Conservation (phyloP, 805 yeast genomes). For the Saccharomycopsis sp. region DNA sequence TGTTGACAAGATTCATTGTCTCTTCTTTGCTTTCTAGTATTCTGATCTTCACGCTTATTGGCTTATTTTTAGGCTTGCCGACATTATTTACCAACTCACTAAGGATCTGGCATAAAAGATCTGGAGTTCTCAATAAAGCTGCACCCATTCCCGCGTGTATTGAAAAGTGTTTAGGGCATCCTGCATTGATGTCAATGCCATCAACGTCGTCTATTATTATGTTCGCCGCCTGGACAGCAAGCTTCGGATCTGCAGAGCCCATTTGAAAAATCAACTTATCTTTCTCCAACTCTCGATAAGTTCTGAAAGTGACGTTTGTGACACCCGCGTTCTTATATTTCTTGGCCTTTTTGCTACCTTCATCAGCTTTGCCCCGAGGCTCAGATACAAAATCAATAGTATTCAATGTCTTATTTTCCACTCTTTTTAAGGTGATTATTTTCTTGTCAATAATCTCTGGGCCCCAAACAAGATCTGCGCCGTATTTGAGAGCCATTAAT, state of each 20-base stretch:
- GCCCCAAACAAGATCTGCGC: constrained; percentile 92
- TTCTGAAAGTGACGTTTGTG: constrained; percentile 63
- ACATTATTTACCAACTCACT: constrained; percentile 64
- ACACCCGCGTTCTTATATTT: constrained; percentile 40
- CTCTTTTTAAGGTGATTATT: constrained; percentile 61
- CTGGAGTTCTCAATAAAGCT: constrained; percentile 79
- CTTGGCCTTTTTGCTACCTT: constrained; percentile 28
- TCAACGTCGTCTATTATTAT: constrained; percentile 79
- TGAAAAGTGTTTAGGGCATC: constrained; percentile 95
- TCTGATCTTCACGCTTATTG: constrained; percentile 88
- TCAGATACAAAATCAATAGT: constrained; percentile 51
- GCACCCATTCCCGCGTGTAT: constrained; percentile 98
- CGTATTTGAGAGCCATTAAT: constrained; percentile 68
- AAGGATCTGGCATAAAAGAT: constrained; percentile 63
- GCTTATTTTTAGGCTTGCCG: constrained; percentile 68
- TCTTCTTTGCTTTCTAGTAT: constrained; percentile 57
- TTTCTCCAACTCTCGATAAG: constrained; percentile 55
- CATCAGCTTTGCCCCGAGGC: constrained; percentile 23
- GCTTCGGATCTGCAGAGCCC: constrained; percentile 77
- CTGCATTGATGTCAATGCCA: constrained; percentile 91
- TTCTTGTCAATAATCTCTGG: constrained; percentile 93
- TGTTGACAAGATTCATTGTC: constrained; percentile 51
- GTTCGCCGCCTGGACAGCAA: constrained; percentile 85
- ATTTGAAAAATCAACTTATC: constrained; percentile 76
- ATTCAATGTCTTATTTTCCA: constrained; percentile 45